A percentile compares a stretch with the other conserved stretches of the same genome.
These are phyloP conservation scores for Microdochium nivale DNA, from an alignment of 2,329 filamentous ascomycete genomes.

Conservation along the genomic window DNA sequence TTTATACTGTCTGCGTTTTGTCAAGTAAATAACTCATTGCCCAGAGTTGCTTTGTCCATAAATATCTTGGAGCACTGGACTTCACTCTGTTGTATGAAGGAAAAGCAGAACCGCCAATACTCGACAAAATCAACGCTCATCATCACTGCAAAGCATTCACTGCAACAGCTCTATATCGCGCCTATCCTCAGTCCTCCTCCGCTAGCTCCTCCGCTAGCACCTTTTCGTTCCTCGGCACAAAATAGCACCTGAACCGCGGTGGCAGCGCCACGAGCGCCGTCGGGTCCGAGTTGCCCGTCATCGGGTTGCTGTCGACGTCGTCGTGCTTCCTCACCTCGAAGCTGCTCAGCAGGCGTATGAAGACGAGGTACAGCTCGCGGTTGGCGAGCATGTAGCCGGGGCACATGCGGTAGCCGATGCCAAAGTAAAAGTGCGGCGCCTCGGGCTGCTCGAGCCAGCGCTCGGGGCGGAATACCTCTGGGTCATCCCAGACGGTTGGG, in stretches of 20 bases:
- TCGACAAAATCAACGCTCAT: conserved; percentile 43
- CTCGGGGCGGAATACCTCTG: conserved; percentile 50
- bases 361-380: conserved; percentile 55
- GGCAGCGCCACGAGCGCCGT: conserved; percentile 55
- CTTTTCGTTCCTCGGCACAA: conserved; percentile 10
- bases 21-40: no score
- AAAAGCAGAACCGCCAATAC: no score
- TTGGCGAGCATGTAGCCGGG: conserved; percentile 55
- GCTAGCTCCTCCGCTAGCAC: neutral
- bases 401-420: conserved; percentile 60
- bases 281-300: conserved; percentile 51
- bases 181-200: neutral
- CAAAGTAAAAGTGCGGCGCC: conserved; percentile 56
- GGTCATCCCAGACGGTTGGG: conserved; percentile 47
- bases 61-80: no score
- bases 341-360: conserved; percentile 51
- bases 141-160: neutral
- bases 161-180: no score
- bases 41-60: no score
- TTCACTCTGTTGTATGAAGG: no score
- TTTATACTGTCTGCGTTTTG: no score
- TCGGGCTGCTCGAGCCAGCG: conserved; percentile 56
- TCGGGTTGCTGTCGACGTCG: conserved; percentile 48
- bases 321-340: conserved; percentile 44
- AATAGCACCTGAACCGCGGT: conserved; percentile 34